Evolutionary conservation across 1,284 basidiomycete genomes (phyloP).

Genomic region (Apiotrichum porosum): DNA sequence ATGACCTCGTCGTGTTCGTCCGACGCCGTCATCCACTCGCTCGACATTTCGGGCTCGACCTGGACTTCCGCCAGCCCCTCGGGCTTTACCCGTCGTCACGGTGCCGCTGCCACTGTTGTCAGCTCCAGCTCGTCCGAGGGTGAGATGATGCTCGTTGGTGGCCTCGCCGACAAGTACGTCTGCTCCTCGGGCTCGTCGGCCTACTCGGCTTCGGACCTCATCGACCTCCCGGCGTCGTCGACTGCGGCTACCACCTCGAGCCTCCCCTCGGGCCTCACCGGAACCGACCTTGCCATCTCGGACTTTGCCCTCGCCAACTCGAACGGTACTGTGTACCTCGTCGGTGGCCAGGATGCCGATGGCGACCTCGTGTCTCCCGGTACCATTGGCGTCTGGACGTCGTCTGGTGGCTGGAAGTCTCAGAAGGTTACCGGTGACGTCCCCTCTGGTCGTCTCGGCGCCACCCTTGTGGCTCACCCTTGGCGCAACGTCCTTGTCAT

Average conservation of each 20-base stretch:
- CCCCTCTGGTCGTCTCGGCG: constrained; percentile 41
- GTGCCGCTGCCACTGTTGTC: constrained; percentile 31
- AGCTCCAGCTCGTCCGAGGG: constrained; percentile 25
- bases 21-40: constrained; percentile 37
- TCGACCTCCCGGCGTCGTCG: constrained; percentile 29
- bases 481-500: constrained; percentile 37
- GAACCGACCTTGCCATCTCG: constrained; percentile 36
- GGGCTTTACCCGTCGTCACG: constrained; percentile 33
- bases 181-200: constrained; percentile 32
- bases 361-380: constrained; percentile 34
- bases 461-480: constrained; percentile 45
- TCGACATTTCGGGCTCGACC: constrained; percentile 20
- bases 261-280: constrained; percentile 33
- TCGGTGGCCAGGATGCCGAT: constrained; percentile 37
- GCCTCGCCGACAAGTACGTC: constrained; percentile 40
- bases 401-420: constrained; percentile 33
- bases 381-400: constrained; percentile 39
- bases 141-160: constrained; percentile 41
- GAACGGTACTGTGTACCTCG: constrained; percentile 36
- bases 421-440: constrained; percentile 37
- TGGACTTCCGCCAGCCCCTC: constrained; percentile 35
- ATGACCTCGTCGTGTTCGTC: constrained; percentile 40
- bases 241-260: constrained; percentile 19
- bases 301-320: constrained; percentile 41
- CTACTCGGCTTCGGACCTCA: constrained; percentile 37